Conservation (phyloP, 2,329 filamentous ascomycete genomes). For the Ophiostoma ips region DNA sequence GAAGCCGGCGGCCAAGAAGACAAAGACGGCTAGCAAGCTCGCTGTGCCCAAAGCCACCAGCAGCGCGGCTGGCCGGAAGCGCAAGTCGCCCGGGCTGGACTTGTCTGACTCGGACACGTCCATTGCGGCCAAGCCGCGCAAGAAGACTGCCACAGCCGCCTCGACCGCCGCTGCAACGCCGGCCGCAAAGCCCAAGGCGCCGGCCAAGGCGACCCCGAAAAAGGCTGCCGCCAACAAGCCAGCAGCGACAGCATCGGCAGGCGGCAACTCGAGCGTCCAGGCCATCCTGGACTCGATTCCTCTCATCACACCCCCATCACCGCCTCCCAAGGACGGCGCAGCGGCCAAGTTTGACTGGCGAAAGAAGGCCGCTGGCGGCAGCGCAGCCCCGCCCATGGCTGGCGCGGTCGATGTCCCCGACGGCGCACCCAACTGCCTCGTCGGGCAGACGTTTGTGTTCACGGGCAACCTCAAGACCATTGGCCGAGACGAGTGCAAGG, state of each 20-base stretch:
- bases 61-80: constrained; percentile 33
- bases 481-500: constrained; percentile 71
- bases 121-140: constrained; percentile 34
- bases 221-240: constrained; percentile 5
- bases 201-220: constrained; percentile 21
- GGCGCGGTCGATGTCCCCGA: constrained; percentile 60
- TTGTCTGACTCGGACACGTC: constrained; percentile 41
- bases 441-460: constrained; percentile 85
- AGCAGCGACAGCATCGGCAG: constrained; percentile 33
- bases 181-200: constrained; percentile 36
- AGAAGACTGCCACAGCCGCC: constrained; percentile 38
- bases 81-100: constrained; percentile 42
- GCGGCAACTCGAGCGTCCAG: constrained; percentile 52
- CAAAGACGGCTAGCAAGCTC: constrained; percentile 15
- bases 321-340: constrained; percentile 56
- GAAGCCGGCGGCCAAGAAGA: constrained; percentile 20
- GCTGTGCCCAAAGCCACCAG: constrained; percentile 1
- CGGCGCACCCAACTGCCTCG: constrained; percentile 78
- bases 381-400: constrained; percentile 47
- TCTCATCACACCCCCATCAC: constrained; percentile 67
- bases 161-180: constrained; percentile 8
- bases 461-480: constrained; percentile 75
- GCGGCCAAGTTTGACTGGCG: constrained; percentile 66
- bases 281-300: constrained; percentile 81
- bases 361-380: constrained; percentile 45